Evolutionary conservation across 179 eudicot genomes (phyloP), one percentile per base, ranked within the genome.

Genomic region (Silene coronaria): DNA sequence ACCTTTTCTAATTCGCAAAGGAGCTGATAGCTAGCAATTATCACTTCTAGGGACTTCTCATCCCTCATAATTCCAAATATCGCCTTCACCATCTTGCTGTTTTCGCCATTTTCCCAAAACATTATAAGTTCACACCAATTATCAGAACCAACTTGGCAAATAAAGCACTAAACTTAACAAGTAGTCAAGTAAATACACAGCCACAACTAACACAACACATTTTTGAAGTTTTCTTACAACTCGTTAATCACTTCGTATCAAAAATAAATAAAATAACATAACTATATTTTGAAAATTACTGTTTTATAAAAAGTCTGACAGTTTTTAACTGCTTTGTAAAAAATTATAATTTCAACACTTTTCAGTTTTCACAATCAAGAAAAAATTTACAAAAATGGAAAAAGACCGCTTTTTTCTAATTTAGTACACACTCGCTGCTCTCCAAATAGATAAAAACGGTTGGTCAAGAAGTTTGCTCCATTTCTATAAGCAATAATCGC

Each of bases 51-150:
- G 11, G 96, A 93, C 77, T 82, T 85, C 61, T 84, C 89, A 10
- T 86, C 97, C 85, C 85, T 91, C 75, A 93, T 71, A 10, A 95
- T 93, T 70, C 80, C 84, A 13, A 93, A 87, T 61, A 91, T 79
- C 16, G 97, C 97, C 68, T 87, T 86, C 80, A 81, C 83, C 96
- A 95, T 95, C 86, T 86, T 93, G 42, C 99, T 95, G 78, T 76
- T 74, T 46, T 55, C 30, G 48, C 27, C 7, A 22, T 42, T 30
- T 12, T 26, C 27, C 16, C 57, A 59, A 55, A 77, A 8, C 11
- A 67, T 32, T 17, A 61, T n/a, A 55, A 74, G 17, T 21, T 70
- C 32, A 64, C 8, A 78, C 27, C 42, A 63, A 61, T 6, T 6
- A 51, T 13, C 24, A 32, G 27, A 65, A 22, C 59, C 45, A 36